Evolutionary conservation across 768 basidiomycete genomes (phyloP).

Genomic region (Clavulina sp.): DNA sequence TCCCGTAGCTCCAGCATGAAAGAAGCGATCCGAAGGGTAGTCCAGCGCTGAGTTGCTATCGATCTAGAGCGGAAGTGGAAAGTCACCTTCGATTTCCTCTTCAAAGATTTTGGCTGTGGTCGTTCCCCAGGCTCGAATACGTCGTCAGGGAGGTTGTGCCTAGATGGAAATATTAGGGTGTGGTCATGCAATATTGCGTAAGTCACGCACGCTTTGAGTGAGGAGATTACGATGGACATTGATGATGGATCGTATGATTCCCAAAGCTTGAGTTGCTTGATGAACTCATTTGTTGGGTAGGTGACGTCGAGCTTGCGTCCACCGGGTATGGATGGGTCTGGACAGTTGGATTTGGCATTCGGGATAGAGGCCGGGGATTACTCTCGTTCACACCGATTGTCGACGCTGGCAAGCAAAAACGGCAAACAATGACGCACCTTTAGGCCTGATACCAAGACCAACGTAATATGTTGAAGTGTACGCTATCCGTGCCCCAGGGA

Average conservation of each 20-base stretch:
- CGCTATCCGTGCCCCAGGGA: constrained; percentile 61
- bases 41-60: neutral
- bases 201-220: constrained; percentile 71
- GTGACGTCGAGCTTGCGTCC: constrained; percentile 86
- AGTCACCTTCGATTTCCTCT: constrained; percentile 50
- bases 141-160: constrained; percentile 60
- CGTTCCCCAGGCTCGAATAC: constrained; percentile 68
- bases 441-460: constrained; percentile 81
- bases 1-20: no score
- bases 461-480: constrained; percentile 97
- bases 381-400: constrained; percentile 12
- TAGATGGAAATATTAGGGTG: constrained; percentile 17
- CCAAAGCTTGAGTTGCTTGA: constrained; percentile 86
- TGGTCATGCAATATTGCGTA: constrained; percentile 2
- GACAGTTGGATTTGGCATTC: neutral
- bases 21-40: neutral
- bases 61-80: neutral
- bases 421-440: constrained; percentile 37
- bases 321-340: constrained; percentile 61
- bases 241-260: constrained; percentile 80
- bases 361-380: neutral
- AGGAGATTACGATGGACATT: constrained; percentile 89
- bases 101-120: constrained; percentile 37
- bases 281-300: constrained; percentile 91
- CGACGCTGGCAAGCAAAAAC: neutral